Evolutionary conservation across 345 rosid species (phyloP).

Genomic region (Eutrema heterophyllum): DNA sequence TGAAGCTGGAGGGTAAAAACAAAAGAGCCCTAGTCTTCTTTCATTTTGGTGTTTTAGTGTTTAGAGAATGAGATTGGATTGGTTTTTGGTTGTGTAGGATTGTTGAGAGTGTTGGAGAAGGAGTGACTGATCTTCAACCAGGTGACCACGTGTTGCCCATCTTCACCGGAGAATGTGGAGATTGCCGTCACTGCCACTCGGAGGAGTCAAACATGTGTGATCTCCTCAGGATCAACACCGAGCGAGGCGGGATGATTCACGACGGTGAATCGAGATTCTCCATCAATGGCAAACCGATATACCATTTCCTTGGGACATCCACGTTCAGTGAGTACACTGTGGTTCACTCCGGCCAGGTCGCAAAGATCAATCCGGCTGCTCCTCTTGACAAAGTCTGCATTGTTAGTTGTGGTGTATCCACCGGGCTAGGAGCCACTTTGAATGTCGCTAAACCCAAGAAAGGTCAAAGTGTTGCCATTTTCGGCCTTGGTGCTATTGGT

Average conservation of each 20-base stretch:
- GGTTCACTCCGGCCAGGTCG: slow-evolving; percentile 62
- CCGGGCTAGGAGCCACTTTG: slow-evolving; percentile 75
- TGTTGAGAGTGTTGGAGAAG: slow-evolving; percentile 81
- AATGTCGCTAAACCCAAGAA: slow-evolving; percentile 71
- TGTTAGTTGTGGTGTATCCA: slow-evolving; percentile 70
- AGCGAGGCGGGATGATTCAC: slow-evolving; percentile 56
- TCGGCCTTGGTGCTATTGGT: slow-evolving; percentile 79
- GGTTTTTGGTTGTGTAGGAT: slow-evolving; percentile 35
- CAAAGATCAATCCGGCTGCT: slow-evolving; percentile 72
- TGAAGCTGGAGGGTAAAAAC: slow-evolving; percentile 72
- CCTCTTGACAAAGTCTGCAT: slow-evolving; percentile 83
- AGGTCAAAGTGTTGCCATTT: slow-evolving; percentile 62
- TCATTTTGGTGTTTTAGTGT: not conserved
- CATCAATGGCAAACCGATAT: slow-evolving; percentile 58
- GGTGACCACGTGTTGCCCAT: slow-evolving; percentile 79
- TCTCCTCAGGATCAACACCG: slow-evolving; percentile 76
- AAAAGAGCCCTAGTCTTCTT: not conserved
- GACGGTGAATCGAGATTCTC: slow-evolving; percentile 75
- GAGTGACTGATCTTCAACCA: slow-evolving; percentile 65
- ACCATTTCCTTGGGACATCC: slow-evolving; percentile 75
- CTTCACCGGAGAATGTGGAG: slow-evolving; percentile 78
- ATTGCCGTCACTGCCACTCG: slow-evolving; percentile 63
- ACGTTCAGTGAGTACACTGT: slow-evolving; percentile 86
- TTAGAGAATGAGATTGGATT: not conserved
- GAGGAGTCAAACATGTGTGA: slow-evolving; percentile 89